Percentiles rank a stretch among this genome's conserved stretches.
Conservation (phyloP, 345 rosid species). For the Euphorbia tirucalli region DNA sequence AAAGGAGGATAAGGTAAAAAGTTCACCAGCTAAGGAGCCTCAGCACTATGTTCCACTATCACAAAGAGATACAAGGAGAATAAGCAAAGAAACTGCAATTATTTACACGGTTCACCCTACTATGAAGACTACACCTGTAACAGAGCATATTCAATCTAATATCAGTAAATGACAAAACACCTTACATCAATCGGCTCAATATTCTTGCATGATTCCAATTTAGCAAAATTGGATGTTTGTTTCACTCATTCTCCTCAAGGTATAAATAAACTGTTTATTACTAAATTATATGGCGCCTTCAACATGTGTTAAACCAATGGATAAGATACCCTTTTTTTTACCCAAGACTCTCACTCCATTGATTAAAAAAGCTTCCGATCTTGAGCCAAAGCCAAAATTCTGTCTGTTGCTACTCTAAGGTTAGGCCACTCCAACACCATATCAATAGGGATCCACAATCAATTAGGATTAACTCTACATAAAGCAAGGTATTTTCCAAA, state of each 20-base stretch:
- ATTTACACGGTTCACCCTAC: too few relatives aligned
- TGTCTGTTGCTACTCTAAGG: background rate
- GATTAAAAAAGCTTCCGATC: background rate
- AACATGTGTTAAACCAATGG: background rate
- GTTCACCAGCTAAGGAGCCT: background rate
- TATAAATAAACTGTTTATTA: background rate
- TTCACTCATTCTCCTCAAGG: background rate
- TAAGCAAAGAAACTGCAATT: too few relatives aligned
- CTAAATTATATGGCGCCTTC: too few relatives aligned
- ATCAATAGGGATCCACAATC: background rate
- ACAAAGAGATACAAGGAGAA: too few relatives aligned
- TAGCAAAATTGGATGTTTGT: too few relatives aligned
- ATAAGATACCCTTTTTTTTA: background rate
- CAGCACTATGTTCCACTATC: background rate
- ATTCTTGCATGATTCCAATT: too few relatives aligned
- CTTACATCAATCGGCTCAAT: too few relatives aligned
- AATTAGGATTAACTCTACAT: background rate
- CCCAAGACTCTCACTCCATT: background rate
- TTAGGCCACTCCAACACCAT: background rate
- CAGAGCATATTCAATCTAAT: too few relatives aligned
- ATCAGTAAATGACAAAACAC: too few relatives aligned
- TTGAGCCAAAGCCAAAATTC: background rate
- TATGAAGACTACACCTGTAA: too few relatives aligned
- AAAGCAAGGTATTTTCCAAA: background rate
- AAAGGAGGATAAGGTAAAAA: conserved; percentile 5